Evolutionary conservation across 1,139 yeast species (phyloP).

Genomic region (Kurtzmaniella quercitrusa): DNA sequence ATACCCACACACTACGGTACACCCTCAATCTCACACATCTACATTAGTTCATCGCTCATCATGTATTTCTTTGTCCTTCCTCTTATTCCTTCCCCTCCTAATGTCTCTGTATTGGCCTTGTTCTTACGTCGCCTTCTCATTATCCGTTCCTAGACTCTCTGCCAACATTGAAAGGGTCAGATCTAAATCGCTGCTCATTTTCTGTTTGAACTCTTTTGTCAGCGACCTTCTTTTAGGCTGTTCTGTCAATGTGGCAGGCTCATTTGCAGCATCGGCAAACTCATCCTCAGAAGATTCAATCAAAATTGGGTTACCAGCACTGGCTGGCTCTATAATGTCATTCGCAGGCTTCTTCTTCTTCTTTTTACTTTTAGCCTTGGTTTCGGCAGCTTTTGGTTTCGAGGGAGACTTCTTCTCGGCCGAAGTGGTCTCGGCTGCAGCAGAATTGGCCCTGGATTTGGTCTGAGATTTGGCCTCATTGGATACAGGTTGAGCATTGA

Average conservation of each 20-base stretch:
- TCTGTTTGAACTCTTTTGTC: slow-evolving; percentile 23
- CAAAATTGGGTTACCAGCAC: slow-evolving; percentile 2
- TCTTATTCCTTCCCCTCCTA: too few relatives aligned
- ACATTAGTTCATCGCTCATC: too few relatives aligned
- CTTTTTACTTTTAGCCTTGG: neutral
- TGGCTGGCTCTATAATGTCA: neutral
- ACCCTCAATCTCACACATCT: too few relatives aligned
- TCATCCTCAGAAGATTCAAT: slow-evolving; percentile 12
- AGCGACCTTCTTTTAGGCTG: slow-evolving; percentile 2
- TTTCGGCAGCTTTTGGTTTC: neutral
- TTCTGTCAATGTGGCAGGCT: neutral
- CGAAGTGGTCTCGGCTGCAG: slow-evolving; percentile 1
- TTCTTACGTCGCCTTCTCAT: neutral
- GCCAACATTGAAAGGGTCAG: slow-evolving; percentile 39
- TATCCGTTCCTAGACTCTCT: slow-evolving; percentile 25
- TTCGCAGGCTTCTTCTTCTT: neutral
- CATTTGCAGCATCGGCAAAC: slow-evolving; percentile 13
- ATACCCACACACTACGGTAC: too few relatives aligned
- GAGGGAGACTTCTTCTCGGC: slow-evolving; percentile 4
- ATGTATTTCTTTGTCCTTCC: too few relatives aligned
- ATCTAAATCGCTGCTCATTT: slow-evolving; percentile 32
- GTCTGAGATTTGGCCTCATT: too few relatives aligned
- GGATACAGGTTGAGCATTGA: too few relatives aligned
- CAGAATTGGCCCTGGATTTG: too few relatives aligned
- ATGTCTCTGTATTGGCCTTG: neutral